Conservation (phyloP, 192 early-diverging fungal species). For the Mortierella antarctica region DNA sequence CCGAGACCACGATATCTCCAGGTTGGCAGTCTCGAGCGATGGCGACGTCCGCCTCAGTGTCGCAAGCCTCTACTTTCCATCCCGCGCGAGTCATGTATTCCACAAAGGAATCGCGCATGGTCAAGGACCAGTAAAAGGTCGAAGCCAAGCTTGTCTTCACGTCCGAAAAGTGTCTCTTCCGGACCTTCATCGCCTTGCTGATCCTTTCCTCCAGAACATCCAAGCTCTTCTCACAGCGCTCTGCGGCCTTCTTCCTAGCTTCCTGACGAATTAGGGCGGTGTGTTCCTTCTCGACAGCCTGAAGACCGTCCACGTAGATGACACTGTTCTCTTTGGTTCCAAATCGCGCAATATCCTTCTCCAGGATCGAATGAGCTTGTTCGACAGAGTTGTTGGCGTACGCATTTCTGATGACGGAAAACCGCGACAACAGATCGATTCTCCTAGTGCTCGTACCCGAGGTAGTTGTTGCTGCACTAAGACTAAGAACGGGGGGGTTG, state of each 20-base stretch:
- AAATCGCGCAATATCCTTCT: neutral
- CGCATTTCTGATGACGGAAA: slow-evolving; percentile 14
- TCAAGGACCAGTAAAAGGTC: slow-evolving; percentile 7
- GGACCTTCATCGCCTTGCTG: neutral
- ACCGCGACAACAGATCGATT: slow-evolving; percentile 4
- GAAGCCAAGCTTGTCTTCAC: neutral
- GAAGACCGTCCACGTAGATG: slow-evolving; percentile 18
- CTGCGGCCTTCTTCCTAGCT: slow-evolving; percentile 1
- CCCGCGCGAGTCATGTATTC: neutral
- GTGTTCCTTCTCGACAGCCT: slow-evolving; percentile 6
- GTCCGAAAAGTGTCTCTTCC: neutral
- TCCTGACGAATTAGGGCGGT: neutral
- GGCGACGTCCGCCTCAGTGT: slow-evolving; percentile 7
- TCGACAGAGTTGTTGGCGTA: slow-evolving; percentile 9
- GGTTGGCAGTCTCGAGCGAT: slow-evolving; percentile 3
- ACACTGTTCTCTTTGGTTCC: neutral
- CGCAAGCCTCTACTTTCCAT: neutral
- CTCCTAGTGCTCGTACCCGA: neutral
- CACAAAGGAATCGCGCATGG: slow-evolving; percentile 1
- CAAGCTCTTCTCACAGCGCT: neutral
- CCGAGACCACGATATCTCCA: slow-evolving; percentile 4
- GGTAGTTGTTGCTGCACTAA: slow-evolving; percentile 10
- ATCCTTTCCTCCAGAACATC: neutral
- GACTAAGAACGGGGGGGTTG: too few relatives aligned
- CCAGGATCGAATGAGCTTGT: slow-evolving; percentile 9